A percentile compares a stretch with the other conserved stretches of the same genome.
Evolutionary conservation across 2,329 filamentous ascomycete genomes (phyloP).

Genomic region (Colletotrichum somersetense): DNA sequence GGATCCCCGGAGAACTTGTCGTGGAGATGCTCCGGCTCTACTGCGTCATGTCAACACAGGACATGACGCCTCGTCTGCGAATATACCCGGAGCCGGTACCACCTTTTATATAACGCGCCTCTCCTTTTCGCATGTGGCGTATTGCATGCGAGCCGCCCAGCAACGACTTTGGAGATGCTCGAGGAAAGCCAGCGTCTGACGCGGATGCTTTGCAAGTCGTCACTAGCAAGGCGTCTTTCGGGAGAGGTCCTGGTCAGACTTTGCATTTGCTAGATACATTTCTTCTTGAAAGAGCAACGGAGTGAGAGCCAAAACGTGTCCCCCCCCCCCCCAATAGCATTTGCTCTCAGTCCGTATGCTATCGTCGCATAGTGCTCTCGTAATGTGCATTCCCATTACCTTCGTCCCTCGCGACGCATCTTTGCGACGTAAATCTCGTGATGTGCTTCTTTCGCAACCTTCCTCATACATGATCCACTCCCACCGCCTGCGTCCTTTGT

Average conservation of each 20-base stretch:
- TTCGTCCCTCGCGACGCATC: background rate
- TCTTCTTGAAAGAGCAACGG: background rate
- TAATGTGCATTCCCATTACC: background rate
- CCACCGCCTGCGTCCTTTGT: background rate
- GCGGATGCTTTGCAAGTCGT: conserved; percentile 16
- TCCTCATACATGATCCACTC: background rate
- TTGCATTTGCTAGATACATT: conserved; percentile 11
- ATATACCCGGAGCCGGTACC: conserved; percentile 44
- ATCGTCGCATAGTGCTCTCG: background rate
- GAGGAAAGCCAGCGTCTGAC: conserved; percentile 20
- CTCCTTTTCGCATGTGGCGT: conserved; percentile 46
- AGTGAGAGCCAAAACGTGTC: background rate
- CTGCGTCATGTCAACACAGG: conserved; percentile 44
- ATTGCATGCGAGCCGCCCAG: conserved; percentile 43
- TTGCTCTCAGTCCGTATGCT: background rate
- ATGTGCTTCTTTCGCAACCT: background rate
- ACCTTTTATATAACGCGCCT: conserved; percentile 43
- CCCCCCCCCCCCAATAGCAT: background rate
- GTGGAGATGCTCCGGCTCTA: conserved; percentile 25
- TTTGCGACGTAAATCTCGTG: background rate
- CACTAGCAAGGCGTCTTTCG: conserved; percentile 19
- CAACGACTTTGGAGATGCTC: conserved; percentile 13
- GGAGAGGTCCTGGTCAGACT: conserved; percentile 7
- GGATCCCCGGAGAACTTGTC: background rate
- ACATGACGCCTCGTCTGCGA: conserved; percentile 44